These are phyloP conservation scores for Candida lessepsii DNA, from an alignment of 805 yeast genomes.

Conservation along the genomic window DNA sequence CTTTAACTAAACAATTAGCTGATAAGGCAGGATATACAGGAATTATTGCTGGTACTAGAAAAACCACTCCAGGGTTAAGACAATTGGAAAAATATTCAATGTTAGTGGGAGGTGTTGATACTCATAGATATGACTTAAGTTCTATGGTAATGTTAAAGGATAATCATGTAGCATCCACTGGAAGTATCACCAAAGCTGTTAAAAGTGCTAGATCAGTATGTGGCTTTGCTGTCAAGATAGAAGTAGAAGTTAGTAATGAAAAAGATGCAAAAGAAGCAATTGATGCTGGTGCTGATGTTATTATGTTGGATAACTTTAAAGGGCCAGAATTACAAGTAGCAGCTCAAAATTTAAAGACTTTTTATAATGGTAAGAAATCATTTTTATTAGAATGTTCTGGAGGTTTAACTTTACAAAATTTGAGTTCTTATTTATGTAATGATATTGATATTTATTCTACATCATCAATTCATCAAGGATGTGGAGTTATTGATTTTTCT, in stretches of 20 bases:
- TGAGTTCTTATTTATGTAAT: conserved; percentile 63
- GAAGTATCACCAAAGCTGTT: conserved; percentile 86
- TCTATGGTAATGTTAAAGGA: conserved; percentile 97
- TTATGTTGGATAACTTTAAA: conserved; percentile 88
- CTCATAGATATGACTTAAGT: conserved; percentile 87
- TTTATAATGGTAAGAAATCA: conserved; percentile 48
- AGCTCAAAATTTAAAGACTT: conserved; percentile 58
- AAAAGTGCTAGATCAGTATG: conserved; percentile 71
- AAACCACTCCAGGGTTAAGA: conserved; percentile 96
- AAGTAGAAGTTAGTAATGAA: conserved; percentile 86
- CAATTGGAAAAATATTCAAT: conserved; percentile 87
- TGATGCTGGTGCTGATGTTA: conserved; percentile 90
- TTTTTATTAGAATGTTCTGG: conserved; percentile 90
- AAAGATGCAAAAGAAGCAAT: conserved; percentile 91
- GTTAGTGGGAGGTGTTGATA: conserved; percentile 93
- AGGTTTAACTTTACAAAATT: conserved; percentile 73
- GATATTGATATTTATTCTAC: conserved; percentile 90
- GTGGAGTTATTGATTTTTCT: conserved; percentile 77
- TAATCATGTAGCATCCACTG: conserved; percentile 90
- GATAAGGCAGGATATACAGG: conserved; percentile 71
- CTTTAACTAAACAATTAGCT: conserved; percentile 57
- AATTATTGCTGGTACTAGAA: conserved; percentile 90
- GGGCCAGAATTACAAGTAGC: conserved; percentile 63
- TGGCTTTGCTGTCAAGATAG: conserved; percentile 88
- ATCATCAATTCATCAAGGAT: conserved; percentile 90